Base-by-base conservation (phyloP, 192 early-diverging fungal species). In the Mortierella hygrophila region DNA sequence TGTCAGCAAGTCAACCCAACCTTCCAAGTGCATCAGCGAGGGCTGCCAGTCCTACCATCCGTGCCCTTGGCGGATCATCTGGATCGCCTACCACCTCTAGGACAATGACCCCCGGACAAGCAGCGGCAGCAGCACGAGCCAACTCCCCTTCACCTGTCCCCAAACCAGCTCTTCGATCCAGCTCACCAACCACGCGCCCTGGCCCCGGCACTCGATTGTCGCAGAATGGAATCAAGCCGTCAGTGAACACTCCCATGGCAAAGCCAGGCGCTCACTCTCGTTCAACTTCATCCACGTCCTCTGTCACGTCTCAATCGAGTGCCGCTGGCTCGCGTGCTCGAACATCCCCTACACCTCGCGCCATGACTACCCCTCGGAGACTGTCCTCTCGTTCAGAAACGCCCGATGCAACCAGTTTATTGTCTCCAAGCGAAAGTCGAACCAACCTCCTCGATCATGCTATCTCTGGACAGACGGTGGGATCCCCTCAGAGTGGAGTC, bases 301-400 rank as follows among this genome's bases (percentile, higher is more conserved):
- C 89, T 65, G 70, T 88, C 80, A 69, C 83, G 47, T 86, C 87
- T 26, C 76, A 82, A 68, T 76, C 78, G 29, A 83, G 82, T 68
- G 69, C 79, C 21, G 74, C 52, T 13, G 79, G 88, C 6, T 20
- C 77, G 4, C 75, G 69, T 42, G 72, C 78, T 21, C 49, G 82
- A 46, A 80, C 82, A 10, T 88, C 82, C 0, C 82, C 81, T 16
- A 78, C 81, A 5, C 78, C 82, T 29, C 81, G 79, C 29, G 72
- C 75, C 18, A 26, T 80, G 37, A 81, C 88, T 4, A 75, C 83
- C 5, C 76, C 82, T 29, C 63, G 76, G 65, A 72, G 82, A 15
- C 82, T 84, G 32, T 83, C 81, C 29, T 83, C 82, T 4, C 74
- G 76, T 18, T 88, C 88, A 6, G 82, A 76, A 44, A 81, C 82